phyloP scores from a whole-genome alignment of 2,329 filamentous ascomycete species.

The Verticillium longisporum region DNA sequence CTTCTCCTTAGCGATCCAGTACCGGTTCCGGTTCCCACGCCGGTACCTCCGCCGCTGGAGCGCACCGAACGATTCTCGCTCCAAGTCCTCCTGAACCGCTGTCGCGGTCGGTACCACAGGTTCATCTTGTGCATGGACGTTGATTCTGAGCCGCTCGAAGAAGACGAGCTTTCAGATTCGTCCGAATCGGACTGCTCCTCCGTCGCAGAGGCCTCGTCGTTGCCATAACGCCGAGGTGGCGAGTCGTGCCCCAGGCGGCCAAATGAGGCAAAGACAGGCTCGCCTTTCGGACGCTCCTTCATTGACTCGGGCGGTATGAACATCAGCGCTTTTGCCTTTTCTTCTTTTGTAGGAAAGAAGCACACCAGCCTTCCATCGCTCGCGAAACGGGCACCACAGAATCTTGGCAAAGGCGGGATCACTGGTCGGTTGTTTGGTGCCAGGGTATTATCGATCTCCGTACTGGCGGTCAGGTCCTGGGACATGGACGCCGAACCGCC shows the following conservation, averaged over 20 bases:
- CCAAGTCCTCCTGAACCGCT: constrained; percentile 46
- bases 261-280: constrained; percentile 52
- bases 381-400: constrained; percentile 55
- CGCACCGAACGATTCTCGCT: constrained; percentile 50
- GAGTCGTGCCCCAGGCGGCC: constrained; percentile 46
- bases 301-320: constrained; percentile 37
- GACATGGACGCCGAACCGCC: constrained; percentile 54
- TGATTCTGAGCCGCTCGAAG: constrained; percentile 54
- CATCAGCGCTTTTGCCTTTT: constrained; percentile 45
- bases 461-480: constrained; percentile 50
- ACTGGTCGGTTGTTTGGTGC: constrained; percentile 43
- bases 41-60: constrained; percentile 56
- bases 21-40: constrained; percentile 43
- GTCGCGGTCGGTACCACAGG: constrained; percentile 47
- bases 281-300: constrained; percentile 43
- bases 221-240: constrained; percentile 36
- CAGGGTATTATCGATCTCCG: constrained; percentile 46
- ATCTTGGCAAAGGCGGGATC: constrained; percentile 49
- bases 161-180: constrained; percentile 38
- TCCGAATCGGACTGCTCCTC: constrained; percentile 47
- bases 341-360: constrained; percentile 64
- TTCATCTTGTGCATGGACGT: constrained; percentile 55
- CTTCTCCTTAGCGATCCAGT: constrained; percentile 37
- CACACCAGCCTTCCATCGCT: constrained; percentile 57
- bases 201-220: constrained; percentile 43